A percentile compares a stretch with the other conserved stretches of the same genome.
phyloP scores from a whole-genome alignment of 1,139 yeast genomes.

The Entelexis sorbosivorans region DNA sequence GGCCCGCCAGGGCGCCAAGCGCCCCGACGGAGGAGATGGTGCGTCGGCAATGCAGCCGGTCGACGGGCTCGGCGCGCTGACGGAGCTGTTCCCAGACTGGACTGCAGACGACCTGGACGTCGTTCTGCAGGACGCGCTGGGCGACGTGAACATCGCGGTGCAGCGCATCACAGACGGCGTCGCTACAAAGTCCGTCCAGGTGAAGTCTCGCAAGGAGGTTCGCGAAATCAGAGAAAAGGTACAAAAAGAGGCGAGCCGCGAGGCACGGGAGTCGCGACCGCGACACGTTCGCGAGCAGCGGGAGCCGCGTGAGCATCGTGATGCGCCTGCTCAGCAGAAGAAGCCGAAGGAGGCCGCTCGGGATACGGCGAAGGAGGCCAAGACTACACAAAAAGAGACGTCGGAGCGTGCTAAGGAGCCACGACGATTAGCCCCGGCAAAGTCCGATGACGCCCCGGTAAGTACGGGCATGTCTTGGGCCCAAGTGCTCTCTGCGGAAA shows the following conservation, averaged over 20 bases:
- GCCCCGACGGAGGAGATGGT: constrained; percentile 5
- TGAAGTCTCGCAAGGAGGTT: constrained; percentile 34
- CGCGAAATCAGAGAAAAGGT: constrained; percentile 30
- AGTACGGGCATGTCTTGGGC: constrained; percentile 1
- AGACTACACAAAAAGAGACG: neutral
- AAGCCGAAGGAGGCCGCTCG: neutral
- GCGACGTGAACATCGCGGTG: constrained; percentile 68
- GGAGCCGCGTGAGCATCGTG: constrained; percentile 6
- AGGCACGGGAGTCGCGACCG: constrained; percentile 24
- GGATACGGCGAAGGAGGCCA: neutral
- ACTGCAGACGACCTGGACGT: constrained; percentile 69
- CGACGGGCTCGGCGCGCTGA: constrained; percentile 43
- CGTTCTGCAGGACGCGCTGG: constrained; percentile 59
- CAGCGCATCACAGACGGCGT: constrained; percentile 78
- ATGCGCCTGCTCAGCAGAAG: neutral
- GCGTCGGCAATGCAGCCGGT: constrained; percentile 27
- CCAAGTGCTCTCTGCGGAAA: constrained; percentile 1
- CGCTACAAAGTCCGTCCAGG: constrained; percentile 53
- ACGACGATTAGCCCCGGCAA: neutral
- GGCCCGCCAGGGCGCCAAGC: constrained; percentile 7
- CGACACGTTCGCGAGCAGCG: neutral
- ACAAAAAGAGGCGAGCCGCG: constrained; percentile 30
- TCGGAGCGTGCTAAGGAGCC: constrained; percentile 8
- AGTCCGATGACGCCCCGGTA: neutral
- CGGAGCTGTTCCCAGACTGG: constrained; percentile 94